Conservation (phyloP, 2,329 filamentous ascomycete species). For the Diaporthe australafricana region DNA sequence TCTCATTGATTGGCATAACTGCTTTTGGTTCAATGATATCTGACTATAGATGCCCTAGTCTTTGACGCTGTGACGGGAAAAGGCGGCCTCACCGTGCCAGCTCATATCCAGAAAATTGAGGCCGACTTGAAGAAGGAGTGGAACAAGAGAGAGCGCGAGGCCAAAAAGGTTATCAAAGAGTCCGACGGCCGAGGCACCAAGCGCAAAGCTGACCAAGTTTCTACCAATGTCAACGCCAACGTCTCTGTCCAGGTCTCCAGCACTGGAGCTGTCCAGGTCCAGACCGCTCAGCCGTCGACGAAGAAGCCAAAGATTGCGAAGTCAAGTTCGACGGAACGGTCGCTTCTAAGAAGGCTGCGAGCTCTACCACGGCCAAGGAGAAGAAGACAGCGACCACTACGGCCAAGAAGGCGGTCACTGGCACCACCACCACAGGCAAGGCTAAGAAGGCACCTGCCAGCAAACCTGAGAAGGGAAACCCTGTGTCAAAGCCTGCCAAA, state of each 20-base stretch:
- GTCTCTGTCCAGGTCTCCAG: slow-evolving; percentile 43
- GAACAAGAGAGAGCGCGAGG: slow-evolving; percentile 60
- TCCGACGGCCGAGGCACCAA: slow-evolving; percentile 43
- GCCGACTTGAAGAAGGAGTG: slow-evolving; percentile 68
- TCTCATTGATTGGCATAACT: neutral
- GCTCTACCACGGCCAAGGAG: neutral
- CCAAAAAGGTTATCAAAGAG: slow-evolving; percentile 53
- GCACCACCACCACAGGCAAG: neutral
- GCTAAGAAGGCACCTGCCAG: slow-evolving; percentile 10
- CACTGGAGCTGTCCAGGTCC: slow-evolving; percentile 32
- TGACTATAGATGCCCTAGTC: slow-evolving; percentile 44
- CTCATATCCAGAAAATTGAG: slow-evolving; percentile 61
- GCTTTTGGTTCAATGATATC: neutral
- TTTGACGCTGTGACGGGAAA: slow-evolving; percentile 63
- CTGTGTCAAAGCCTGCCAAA: slow-evolving; percentile 7
- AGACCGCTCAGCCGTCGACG: slow-evolving; percentile 33
- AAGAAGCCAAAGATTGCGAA: slow-evolving; percentile 45
- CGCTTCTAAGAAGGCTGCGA: slow-evolving; percentile 21
- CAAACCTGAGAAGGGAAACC: slow-evolving; percentile 1
- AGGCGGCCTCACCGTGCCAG: slow-evolving; percentile 60
- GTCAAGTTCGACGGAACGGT: slow-evolving; percentile 9
- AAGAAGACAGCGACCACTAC: slow-evolving; percentile 1
- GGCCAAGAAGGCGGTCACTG: neutral
- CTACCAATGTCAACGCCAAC: slow-evolving; percentile 44
- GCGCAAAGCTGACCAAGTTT: slow-evolving; percentile 42